Base-by-base conservation (phyloP, 2,329 filamentous ascomycete genomes). In the Escovopsis weberi region DNA sequence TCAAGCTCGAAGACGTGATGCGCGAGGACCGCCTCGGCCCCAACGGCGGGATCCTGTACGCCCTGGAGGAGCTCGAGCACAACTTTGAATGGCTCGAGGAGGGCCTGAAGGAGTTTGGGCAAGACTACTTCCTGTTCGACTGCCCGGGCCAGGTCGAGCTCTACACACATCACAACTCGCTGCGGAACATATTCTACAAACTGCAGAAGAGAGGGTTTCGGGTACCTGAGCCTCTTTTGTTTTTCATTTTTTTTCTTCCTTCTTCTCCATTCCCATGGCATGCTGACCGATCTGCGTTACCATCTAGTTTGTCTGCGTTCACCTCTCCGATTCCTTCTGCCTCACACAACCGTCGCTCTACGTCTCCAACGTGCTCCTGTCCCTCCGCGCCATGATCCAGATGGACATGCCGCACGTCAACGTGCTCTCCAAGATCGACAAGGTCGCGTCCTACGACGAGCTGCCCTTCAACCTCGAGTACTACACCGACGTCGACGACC, bases 361-460 rank as follows among this genome's bases (percentile, higher is more conserved):
- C 63, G 82, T 98, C 46, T 94, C 89, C 51, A 91, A 93, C 53
- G 73, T 98, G 44, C 80, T 98, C 44, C 79, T 98, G 23, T 89
- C 87, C 43, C 77, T 98, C 49, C 82, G 91, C 50, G 88, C 86
- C 53, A 98, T 98, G 89, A 78, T 98, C 42, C 91, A 96, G 64
- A 89, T 98, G 75, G 91, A 96, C 57, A 82, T 96, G 47, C 87
- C 91, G 1, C 86, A 95, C 57, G 71, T 98, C 51, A 98, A 98
- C 56, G 85, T 98, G 48, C 74, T 98, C 26, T 95, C 88, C 45
- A 98, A 98, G 65, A 94, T 98, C 64, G 91, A 98, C 64, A 95
- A 95, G 57, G 71, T 98, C 42, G 69, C 80, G 33, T 78, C 82
- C 41, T 95, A 94, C 56, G 81, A 85, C 38, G 77, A 85, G 26